Conservation (phyloP, 73 alveolate genomes). For the Paramecium sonneborni region DNA sequence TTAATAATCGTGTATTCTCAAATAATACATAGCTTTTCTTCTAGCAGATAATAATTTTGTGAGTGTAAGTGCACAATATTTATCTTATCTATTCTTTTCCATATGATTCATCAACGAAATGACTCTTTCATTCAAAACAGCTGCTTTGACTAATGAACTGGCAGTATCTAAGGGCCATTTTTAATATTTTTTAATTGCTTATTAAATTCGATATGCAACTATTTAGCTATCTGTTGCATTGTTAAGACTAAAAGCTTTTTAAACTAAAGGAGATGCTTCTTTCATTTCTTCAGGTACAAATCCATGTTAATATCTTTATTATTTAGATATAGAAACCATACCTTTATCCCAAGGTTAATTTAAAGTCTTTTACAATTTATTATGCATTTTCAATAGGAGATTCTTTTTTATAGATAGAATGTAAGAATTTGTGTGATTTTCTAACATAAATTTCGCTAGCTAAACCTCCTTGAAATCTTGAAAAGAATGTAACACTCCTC, state of each 20-base stretch:
- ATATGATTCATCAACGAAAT: constrained; percentile 6
- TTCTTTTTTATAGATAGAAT: neutral
- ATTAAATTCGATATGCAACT: neutral
- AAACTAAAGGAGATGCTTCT: neutral
- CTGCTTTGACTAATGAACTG: neutral
- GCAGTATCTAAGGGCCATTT: constrained; percentile 53
- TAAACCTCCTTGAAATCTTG: neutral
- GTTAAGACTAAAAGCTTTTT: neutral
- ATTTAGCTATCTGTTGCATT: neutral
- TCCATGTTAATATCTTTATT: constrained; percentile 2
- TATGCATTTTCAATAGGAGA: constrained; percentile 28
- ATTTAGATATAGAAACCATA: neutral
- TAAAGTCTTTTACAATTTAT: neutral
- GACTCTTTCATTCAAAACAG: constrained; percentile 29
- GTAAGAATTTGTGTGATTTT: neutral
- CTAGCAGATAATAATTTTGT: constrained; percentile 2
- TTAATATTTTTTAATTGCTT: constrained; percentile 46
- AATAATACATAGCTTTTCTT: constrained; percentile 15
- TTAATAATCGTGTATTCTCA: constrained; percentile 25
- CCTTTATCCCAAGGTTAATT: constrained; percentile 10
- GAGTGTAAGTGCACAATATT: neutral
- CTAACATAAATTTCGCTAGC: neutral
- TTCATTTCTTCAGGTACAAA: constrained; percentile 37
- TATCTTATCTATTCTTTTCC: constrained; percentile 40
- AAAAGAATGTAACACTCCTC: neutral